Evolutionary conservation across 2,329 filamentous ascomycete species (phyloP).

Genomic region (Rhexocercosporidium sp.): DNA sequence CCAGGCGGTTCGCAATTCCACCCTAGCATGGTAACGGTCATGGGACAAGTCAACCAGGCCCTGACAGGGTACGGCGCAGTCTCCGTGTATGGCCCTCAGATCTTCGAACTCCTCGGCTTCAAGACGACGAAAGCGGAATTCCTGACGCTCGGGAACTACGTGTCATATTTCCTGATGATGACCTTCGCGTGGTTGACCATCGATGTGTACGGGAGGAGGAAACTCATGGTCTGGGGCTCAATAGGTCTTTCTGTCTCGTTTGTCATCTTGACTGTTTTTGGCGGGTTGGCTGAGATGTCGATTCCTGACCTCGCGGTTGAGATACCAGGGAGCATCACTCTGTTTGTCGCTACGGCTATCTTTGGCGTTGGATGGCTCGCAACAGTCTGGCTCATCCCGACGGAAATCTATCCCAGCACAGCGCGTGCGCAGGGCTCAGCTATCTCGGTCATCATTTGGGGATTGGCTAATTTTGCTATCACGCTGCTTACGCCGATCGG

Average conservation of each 20-base stretch:
- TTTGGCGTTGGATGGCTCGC: slow-evolving; percentile 66
- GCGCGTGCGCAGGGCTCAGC: slow-evolving; percentile 70
- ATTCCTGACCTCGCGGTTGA: slow-evolving; percentile 51
- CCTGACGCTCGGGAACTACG: slow-evolving; percentile 64
- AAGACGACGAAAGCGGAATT: slow-evolving; percentile 55
- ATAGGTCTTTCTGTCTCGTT: slow-evolving; percentile 54
- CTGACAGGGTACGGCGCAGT: slow-evolving; percentile 64
- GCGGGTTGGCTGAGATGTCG: slow-evolving; percentile 51
- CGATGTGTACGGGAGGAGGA: slow-evolving; percentile 58
- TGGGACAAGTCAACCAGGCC: slow-evolving; percentile 67
- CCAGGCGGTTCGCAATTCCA: slow-evolving; percentile 62
- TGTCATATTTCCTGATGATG: slow-evolving; percentile 66
- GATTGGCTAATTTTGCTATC: slow-evolving; percentile 49
- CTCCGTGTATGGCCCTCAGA: slow-evolving; percentile 66
- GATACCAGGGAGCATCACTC: slow-evolving; percentile 55
- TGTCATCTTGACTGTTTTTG: slow-evolving; percentile 56
- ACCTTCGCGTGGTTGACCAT: slow-evolving; percentile 65
- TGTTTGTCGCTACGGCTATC: slow-evolving; percentile 63
- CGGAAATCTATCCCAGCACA: slow-evolving; percentile 68
- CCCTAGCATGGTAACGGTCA: slow-evolving; percentile 63
- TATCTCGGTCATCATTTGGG: slow-evolving; percentile 66
- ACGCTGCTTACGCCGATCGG: slow-evolving; percentile 69
- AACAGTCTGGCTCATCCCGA: slow-evolving; percentile 60
- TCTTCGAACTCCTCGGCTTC: slow-evolving; percentile 66
- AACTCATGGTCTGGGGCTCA: slow-evolving; percentile 58